These are phyloP conservation scores for Tetrahymena thermophila DNA, from an alignment of 73 alveolate genomes.

Conservation along the genomic window DNA sequence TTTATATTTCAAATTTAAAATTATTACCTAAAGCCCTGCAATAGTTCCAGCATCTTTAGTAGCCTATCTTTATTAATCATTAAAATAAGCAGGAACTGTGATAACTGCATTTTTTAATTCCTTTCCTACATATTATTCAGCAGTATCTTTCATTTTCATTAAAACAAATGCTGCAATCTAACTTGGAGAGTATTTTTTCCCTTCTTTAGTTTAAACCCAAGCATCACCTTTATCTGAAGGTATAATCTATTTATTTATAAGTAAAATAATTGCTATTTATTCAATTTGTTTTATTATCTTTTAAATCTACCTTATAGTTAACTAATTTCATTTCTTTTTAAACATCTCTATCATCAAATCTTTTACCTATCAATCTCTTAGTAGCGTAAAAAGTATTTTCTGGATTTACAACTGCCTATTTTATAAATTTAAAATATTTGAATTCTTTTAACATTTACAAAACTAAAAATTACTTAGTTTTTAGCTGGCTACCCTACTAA, in stretches of 20 bases:
- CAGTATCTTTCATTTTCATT: constrained; percentile 61
- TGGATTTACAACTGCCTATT: constrained; percentile 63
- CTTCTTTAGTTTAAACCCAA: constrained; percentile 41
- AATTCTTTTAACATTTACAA: too few species aligned
- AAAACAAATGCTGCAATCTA: constrained; percentile 77
- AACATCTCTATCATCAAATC: constrained; percentile 49
- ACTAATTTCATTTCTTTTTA: constrained; percentile 42
- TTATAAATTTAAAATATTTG: constrained; percentile 28
- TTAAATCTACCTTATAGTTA: not conserved
- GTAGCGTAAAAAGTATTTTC: constrained; percentile 69
- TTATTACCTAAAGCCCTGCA: constrained; percentile 41
- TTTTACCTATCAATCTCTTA: constrained; percentile 70
- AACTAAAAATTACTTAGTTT: not conserved
- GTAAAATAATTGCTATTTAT: not conserved
- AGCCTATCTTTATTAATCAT: constrained; percentile 93
- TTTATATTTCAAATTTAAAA: not conserved
- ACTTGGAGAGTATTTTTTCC: constrained; percentile 73
- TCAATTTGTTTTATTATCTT: not conserved
- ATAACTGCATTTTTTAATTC: constrained; percentile 77
- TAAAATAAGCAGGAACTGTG: constrained; percentile 91
- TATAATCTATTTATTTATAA: not conserved
- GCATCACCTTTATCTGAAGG: constrained; percentile 17
- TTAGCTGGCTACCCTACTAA: not conserved
- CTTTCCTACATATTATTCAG: constrained; percentile 68
- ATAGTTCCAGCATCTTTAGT: constrained; percentile 94